Evolutionary conservation across 805 yeast genomes (phyloP).

Genomic region (Kuraishia ogatae): DNA sequence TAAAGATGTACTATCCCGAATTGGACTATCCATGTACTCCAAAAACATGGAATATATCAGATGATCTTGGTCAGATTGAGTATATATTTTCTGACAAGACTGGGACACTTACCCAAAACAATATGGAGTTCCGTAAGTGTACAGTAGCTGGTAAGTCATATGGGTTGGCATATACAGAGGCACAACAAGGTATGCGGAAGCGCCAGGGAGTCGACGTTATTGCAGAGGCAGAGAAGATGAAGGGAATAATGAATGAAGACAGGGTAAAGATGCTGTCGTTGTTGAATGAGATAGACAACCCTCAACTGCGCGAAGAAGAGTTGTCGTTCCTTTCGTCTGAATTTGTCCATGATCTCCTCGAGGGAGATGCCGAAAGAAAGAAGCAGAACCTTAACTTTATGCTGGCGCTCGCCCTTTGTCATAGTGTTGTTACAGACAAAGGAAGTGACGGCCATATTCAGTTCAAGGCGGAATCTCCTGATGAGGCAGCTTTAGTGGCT

Average conservation of each 20-base stretch:
- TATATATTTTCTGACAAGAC: conserved; percentile 79
- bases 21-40: conserved; percentile 75
- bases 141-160: conserved; percentile 59
- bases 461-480: conserved; percentile 78
- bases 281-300: conserved; percentile 30
- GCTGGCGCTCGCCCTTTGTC: conserved; percentile 63
- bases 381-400: conserved; percentile 48
- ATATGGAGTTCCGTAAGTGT: conserved; percentile 77
- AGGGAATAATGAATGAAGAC: conserved; percentile 31
- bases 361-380: conserved; percentile 30
- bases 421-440: conserved; percentile 60
- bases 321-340: conserved; percentile 58
- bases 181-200: conserved; percentile 62
- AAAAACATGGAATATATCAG: conserved; percentile 76
- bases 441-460: conserved; percentile 31
- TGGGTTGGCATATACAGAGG: conserved; percentile 74
- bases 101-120: conserved; percentile 76
- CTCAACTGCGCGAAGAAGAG: conserved; percentile 39
- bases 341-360: conserved; percentile 41
- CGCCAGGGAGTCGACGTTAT: conserved; percentile 56
- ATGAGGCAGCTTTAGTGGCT: conserved; percentile 73
- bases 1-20: conserved; percentile 57
- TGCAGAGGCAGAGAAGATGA: conserved; percentile 34
- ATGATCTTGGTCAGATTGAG: conserved; percentile 79
- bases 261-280: conserved; percentile 35